Conservation (phyloP, 1,284 basidiomycete species). For the Sutorius eximius region DNA sequence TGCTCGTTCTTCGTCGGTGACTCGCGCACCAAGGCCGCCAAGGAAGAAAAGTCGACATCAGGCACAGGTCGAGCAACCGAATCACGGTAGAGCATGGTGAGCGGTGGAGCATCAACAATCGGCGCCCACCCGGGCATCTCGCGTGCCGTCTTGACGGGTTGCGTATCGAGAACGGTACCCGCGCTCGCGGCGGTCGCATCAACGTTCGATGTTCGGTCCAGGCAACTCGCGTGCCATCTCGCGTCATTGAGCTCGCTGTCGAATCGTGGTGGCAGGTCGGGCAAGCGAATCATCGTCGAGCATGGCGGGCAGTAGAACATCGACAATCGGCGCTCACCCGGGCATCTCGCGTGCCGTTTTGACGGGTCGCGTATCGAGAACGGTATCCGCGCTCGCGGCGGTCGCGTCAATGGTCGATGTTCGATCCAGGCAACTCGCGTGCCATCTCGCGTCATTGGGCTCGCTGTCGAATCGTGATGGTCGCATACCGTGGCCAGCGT, state of each 20-base stretch:
- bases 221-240: background rate
- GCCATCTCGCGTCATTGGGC: background rate
- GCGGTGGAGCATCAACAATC: background rate
- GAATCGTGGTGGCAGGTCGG: too few species aligned
- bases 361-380: background rate
- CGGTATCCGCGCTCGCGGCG: too few species aligned
- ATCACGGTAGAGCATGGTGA: background rate
- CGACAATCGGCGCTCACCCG: background rate
- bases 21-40: background rate
- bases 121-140: background rate
- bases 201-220: background rate
- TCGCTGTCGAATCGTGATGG: background rate
- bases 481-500: background rate
- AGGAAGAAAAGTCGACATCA: background rate
- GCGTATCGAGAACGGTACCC: too few species aligned
- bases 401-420: too few species aligned
- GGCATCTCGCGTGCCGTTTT: slow-evolving; percentile 10
- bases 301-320: background rate
- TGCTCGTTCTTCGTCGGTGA: background rate
- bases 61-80: background rate
- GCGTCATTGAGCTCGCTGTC: background rate
- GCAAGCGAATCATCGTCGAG: background rate
- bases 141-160: slow-evolving; percentile 1
- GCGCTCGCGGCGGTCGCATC: too few species aligned
- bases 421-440: background rate